Percentiles rank a stretch among this genome's conserved stretches.
These are phyloP conservation scores for Saururus chinensis DNA, from an alignment of 164 flowering plant species.

Conservation along the genomic window DNA sequence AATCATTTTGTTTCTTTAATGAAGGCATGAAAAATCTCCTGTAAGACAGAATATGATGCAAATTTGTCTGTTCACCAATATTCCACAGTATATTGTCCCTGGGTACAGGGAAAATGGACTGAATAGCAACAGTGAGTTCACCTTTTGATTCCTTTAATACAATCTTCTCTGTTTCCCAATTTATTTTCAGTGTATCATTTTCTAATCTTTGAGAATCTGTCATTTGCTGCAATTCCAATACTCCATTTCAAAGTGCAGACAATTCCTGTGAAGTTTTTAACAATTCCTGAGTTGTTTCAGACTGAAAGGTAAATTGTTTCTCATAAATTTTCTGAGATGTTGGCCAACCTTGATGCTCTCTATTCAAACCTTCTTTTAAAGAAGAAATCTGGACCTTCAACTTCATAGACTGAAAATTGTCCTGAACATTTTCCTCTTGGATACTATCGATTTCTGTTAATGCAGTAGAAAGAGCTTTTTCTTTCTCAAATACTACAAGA, in stretches of 20 bases:
- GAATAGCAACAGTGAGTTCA: no score
- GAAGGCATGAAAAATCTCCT: no score
- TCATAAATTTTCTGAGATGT: slow-evolving; percentile 81
- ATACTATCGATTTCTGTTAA: slow-evolving; percentile 38
- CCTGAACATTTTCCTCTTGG: slow-evolving; percentile 42
- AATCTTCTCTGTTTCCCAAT: slow-evolving; percentile 55
- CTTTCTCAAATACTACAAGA: slow-evolving; percentile 45
- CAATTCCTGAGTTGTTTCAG: slow-evolving; percentile 89
- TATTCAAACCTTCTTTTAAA: slow-evolving; percentile 66
- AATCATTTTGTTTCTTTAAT: no score
- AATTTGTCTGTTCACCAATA: no score
- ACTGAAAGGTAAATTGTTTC: slow-evolving; percentile 90
- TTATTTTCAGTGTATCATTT: slow-evolving; percentile 55
- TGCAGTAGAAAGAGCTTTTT: slow-evolving; percentile 56
- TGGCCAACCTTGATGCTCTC: slow-evolving; percentile 61
- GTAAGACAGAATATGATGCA: no score
- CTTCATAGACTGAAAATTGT: slow-evolving; percentile 43
- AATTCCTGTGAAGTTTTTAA: slow-evolving; percentile 78
- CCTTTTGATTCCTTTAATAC: no score
- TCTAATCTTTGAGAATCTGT: slow-evolving; percentile 44
- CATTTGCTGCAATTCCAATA: slow-evolving; percentile 55
- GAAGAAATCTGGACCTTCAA: slow-evolving; percentile 53
- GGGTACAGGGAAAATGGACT: no score
- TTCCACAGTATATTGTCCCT: no score
- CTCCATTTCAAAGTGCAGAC: slow-evolving; percentile 51